Evolutionary conservation across 179 eudicot genomes (phyloP).

Genomic region (Spinacia oleracea): DNA sequence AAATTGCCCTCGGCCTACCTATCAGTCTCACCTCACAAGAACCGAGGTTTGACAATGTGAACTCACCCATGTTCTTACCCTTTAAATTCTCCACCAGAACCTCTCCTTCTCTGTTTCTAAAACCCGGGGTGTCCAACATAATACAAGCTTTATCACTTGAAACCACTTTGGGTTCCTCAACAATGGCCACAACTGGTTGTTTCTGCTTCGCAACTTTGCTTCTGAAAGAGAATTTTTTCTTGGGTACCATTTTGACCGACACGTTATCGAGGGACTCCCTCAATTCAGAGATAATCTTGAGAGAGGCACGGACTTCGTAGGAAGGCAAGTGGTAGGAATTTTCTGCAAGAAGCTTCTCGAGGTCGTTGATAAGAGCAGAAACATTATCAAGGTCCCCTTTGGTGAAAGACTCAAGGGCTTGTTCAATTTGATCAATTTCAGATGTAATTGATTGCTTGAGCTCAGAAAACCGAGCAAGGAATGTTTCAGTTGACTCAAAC

Average conservation of each 20-base stretch:
- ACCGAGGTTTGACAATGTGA: slow-evolving; percentile 52
- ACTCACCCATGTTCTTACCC: slow-evolving; percentile 61
- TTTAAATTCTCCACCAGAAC: slow-evolving; percentile 58
- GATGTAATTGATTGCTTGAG: slow-evolving; percentile 44
- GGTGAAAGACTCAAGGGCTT: slow-evolving; percentile 36
- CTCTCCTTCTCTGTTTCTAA: slow-evolving; percentile 54
- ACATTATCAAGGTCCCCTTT: slow-evolving; percentile 49
- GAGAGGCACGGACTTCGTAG: slow-evolving; percentile 74
- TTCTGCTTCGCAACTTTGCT: slow-evolving; percentile 47
- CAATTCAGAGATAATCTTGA: slow-evolving; percentile 50
- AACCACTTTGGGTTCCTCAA: slow-evolving; percentile 19
- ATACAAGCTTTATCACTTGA: slow-evolving; percentile 21
- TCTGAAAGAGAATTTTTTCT: slow-evolving; percentile 73
- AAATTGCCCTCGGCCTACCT: slow-evolving; percentile 68
- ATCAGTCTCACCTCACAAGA: slow-evolving; percentile 68
- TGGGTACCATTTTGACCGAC: slow-evolving; percentile 50
- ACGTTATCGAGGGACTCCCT: slow-evolving; percentile 56
- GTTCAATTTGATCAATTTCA: slow-evolving; percentile 36
- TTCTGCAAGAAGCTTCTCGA: slow-evolving; percentile 73
- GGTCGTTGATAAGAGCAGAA: slow-evolving; percentile 52
- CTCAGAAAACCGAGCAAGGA: slow-evolving; percentile 54
- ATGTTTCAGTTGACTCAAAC: slow-evolving; percentile 57
- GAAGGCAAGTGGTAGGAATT: slow-evolving; percentile 76
- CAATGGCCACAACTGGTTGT: slow-evolving; percentile 14
- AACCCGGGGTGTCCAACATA: slow-evolving; percentile 55